Evolutionary conservation across 2,329 filamentous ascomycete species (phyloP), one percentile per base, ranked within the genome.

Genomic region (Colletotrichum coccodes): DNA sequence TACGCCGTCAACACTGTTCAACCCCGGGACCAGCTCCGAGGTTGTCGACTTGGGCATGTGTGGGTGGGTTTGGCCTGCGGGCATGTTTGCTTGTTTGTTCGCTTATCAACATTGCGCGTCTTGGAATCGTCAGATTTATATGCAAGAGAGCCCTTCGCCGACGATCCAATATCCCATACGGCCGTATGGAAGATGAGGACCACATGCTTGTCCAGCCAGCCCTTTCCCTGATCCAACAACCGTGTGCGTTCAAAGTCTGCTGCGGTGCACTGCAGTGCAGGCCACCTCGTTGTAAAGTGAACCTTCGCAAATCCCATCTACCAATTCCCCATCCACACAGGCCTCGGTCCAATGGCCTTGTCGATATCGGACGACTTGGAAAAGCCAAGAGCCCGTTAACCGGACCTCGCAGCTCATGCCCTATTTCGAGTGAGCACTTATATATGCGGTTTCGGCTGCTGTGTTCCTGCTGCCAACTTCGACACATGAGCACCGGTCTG

Each of bases 281-380:
- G 53, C 53, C 34, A 42, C 42, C 3, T 40, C 14, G 16, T 32
- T 21, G 16, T 32, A 11, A 32, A 16, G 54, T 6, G 40, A 46
- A 58, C 16, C 40, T 46, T 44, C 34, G 28, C 54, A 7, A 60
- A 61, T 53, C 57, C 63, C 57, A 61, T 50, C 63, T 61, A 12
- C 7, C 23, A 49, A 18, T 59, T 21, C 42, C 54, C 30, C 49
- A 49, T 40, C 34, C 49, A 44, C 60, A 56, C 26, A 47, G 32
- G 59, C 42, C 58, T 50, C 40, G 49, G 64, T 26, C 57, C 38
- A 65, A 65, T 53, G 54, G 14, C 36, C 9, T 21, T 26, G n/a
- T 56, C n/a, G 49, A 63, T 42, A 56, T 66, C 58, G 58, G 64
- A 66, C 58, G 64, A 63, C 50, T 26, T 34, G 42, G 59, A 46